Base-by-base conservation (phyloP, 2,329 filamentous ascomycete species). In the Diplodia intermedia region DNA sequence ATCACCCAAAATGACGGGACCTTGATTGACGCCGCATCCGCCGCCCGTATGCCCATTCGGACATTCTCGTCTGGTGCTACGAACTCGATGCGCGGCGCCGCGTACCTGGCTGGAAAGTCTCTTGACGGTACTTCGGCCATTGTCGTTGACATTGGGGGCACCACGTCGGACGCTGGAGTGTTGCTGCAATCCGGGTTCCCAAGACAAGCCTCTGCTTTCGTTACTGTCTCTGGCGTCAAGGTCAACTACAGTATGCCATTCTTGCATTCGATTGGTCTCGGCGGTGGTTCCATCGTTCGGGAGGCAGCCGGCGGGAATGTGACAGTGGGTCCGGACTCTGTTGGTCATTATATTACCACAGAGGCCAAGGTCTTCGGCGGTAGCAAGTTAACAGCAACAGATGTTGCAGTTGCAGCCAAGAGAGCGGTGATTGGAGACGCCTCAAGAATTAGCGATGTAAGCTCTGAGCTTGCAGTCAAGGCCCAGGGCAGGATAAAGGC, bases 71-170 rank as follows among this genome's bases (percentile, higher is more conserved):
- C 82, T 33, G 84, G 84, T 0, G 81, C 84, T 1, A 86, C 84
- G 0, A 86, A 86, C 69, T 84, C 82, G 9, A 85, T 86, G 81
- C 80, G 83, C 14, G 84, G 84, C 12, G 84, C 83, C 12, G 80
- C 80, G 1, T 83, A 78, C 62, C 69, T 80, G 0, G 73, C 78
- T 7, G 77, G 76, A 6, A 74, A 70, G 76, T 61, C 55, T 8
- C 47, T 67, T 11, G 33, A 53, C 4, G 65, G 65, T 7, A 15
- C 54, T n/a, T 52, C 54, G 11, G 55, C 65, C 26, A 12, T 70
- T 43, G 88, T 90, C 0, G 85, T 90, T 1, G 89, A 91, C 72
- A 86, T 91, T 65, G 89, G 89, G 0, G 88, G 89, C 2, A 91
- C 89, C 0, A 90, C 88, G 0, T 86, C 87, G 0, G 89, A 90